A percentile compares a stretch with the other conserved stretches of the same genome.
Evolutionary conservation across 176 grass and related monocot species (phyloP).

Genomic region (Aegilops bicornis): DNA sequence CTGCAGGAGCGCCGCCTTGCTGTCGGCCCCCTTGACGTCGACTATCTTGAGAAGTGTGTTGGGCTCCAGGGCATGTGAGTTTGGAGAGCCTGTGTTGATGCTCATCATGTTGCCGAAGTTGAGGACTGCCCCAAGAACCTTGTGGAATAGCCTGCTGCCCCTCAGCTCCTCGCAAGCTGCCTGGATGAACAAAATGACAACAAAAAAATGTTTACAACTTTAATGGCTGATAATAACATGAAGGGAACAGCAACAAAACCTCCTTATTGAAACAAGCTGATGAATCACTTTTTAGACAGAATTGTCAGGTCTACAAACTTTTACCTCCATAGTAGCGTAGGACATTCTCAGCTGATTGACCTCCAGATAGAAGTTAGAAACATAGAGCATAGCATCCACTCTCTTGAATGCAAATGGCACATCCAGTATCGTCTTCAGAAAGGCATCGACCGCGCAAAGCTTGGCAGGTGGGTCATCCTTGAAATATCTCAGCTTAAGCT

Average conservation of each 20-base stretch:
- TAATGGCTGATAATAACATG: not conserved
- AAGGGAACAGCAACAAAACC: not conserved
- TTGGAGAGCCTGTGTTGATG: conserved; percentile 54
- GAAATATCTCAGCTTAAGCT: conserved; percentile 71
- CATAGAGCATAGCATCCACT: conserved; percentile 84
- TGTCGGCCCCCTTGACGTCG: conserved; percentile 78
- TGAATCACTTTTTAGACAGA: not conserved
- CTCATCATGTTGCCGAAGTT: conserved; percentile 79
- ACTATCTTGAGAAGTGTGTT: conserved; percentile 83
- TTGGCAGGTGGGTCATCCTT: conserved; percentile 55
- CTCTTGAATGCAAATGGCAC: conserved; percentile 80
- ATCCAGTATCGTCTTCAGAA: conserved; percentile 66
- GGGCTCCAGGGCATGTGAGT: conserved; percentile 67
- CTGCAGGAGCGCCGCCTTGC: conserved; percentile 69
- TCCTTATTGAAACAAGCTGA: not conserved
- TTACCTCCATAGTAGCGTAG: conserved; percentile 82
- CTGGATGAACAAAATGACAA: conserved; percentile 30
- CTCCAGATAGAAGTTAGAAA: conserved; percentile 79
- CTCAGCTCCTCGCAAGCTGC: conserved; percentile 84
- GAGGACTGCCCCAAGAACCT: conserved; percentile 66
- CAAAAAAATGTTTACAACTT: not conserved
- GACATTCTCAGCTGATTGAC: conserved; percentile 70
- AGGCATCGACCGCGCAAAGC: conserved; percentile 61
- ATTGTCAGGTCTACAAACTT: not conserved
- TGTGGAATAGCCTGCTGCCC: conserved; percentile 76